Conservation (phyloP, 208 protist genomes). For the Trypanosomatidae sp. region DNA sequence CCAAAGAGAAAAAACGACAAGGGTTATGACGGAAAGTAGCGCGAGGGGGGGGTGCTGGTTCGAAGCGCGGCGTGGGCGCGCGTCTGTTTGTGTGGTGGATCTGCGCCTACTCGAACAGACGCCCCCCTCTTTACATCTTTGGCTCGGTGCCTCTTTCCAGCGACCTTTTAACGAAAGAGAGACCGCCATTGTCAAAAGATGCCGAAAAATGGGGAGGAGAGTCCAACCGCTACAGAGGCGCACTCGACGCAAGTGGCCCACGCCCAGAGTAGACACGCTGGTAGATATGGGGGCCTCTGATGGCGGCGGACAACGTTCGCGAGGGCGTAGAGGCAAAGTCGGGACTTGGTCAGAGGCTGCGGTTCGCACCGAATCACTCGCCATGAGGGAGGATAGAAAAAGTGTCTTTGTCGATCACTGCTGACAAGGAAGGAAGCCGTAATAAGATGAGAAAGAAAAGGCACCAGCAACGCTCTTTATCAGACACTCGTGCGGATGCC, state of each 20-base stretch:
- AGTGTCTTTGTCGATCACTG: neutral
- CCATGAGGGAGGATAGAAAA: neutral
- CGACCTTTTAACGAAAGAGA: neutral
- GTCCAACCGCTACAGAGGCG: neutral
- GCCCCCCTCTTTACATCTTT: neutral
- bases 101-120: neutral
- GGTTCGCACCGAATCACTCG: neutral
- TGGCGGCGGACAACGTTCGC: neutral
- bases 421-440: neutral
- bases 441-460: neutral
- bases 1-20: neutral
- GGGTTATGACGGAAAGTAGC: neutral
- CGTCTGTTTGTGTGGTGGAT: neutral
- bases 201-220: neutral
- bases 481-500: neutral
- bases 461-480: too few relatives aligned
- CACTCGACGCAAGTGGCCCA: neutral
- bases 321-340: neutral
- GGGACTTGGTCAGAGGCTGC: constrained; percentile 1
- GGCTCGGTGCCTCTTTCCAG: neutral
- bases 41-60: neutral
- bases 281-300: neutral
- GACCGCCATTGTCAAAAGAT: neutral
- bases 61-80: neutral
- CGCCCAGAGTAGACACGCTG: neutral